These are phyloP conservation scores for Galeopsis tetrahit DNA, from an alignment of 257 asterid genomes.

Conservation along the genomic window DNA sequence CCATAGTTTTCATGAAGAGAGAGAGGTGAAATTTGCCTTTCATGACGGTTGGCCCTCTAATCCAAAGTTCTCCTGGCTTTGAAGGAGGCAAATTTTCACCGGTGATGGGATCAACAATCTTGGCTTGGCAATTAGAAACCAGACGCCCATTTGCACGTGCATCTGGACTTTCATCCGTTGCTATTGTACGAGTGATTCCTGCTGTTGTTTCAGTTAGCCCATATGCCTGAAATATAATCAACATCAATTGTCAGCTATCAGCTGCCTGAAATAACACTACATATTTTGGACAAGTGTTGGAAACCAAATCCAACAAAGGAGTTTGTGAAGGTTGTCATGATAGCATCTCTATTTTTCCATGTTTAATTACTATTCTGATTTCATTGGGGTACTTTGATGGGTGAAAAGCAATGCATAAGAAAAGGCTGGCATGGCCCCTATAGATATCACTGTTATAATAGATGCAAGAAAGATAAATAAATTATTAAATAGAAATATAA, in stretches of 20 bases:
- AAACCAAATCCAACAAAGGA: neutral
- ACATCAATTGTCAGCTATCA: neutral
- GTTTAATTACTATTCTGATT: neutral
- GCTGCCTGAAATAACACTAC: neutral
- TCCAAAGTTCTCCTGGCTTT: slow-evolving; percentile 47
- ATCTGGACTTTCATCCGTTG: slow-evolving; percentile 30
- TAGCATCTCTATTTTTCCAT: neutral
- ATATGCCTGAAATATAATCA: slow-evolving; percentile 46
- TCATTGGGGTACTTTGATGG: neutral
- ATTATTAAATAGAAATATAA: too few relatives aligned
- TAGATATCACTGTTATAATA: too few relatives aligned
- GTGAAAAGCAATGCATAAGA: neutral
- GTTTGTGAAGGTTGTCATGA: neutral
- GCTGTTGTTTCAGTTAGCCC: slow-evolving; percentile 55
- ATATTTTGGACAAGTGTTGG: neutral
- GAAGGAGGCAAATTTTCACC: slow-evolving; percentile 41
- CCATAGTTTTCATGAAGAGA: neutral
- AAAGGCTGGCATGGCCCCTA: neutral
- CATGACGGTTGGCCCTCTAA: slow-evolving; percentile 50
- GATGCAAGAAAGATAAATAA: too few relatives aligned
- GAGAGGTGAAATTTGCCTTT: slow-evolving; percentile 36
- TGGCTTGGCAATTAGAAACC: slow-evolving; percentile 45
- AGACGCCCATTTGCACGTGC: slow-evolving; percentile 43
- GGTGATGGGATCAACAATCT: slow-evolving; percentile 45
- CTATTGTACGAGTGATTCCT: slow-evolving; percentile 39